Evolutionary conservation across 1,284 basidiomycete genomes (phyloP).

Genomic region (Schizophyllum commune): DNA sequence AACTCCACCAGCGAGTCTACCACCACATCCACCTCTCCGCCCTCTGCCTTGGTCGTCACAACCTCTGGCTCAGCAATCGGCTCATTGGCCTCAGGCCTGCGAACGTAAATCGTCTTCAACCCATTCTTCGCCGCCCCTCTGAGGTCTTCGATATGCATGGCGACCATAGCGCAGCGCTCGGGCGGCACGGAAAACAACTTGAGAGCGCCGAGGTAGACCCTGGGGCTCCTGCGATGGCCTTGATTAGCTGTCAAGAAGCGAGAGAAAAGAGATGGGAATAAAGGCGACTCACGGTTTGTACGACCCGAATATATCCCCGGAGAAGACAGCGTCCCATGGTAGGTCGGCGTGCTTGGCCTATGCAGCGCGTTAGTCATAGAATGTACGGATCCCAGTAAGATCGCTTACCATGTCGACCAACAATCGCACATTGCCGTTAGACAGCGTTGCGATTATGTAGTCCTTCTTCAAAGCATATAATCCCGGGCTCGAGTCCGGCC

Average conservation of each 20-base stretch:
- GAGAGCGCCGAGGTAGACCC: conserved; percentile 42
- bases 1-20: conserved; percentile 35
- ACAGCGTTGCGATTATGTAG: conserved; percentile 43
- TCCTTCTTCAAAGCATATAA: conserved; percentile 43
- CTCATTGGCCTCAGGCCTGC: conserved; percentile 36
- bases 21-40: conserved; percentile 42
- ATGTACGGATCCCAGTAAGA: too few relatives aligned
- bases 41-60: conserved; percentile 33
- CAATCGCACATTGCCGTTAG: conserved; percentile 54
- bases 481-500: conserved; percentile 45
- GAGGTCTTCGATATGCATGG: conserved; percentile 52
- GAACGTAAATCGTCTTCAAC: conserved; percentile 51
- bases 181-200: conserved; percentile 44
- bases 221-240: conserved; percentile 31
- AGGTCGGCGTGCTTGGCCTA: conserved; percentile 42
- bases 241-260: too few relatives aligned
- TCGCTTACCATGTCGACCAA: conserved; percentile 47
- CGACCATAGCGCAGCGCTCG: conserved; percentile 52
- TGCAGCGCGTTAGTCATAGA: too few relatives aligned
- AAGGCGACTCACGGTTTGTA: conserved; percentile 49
- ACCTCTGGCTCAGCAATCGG: conserved; percentile 12
- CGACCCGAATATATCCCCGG: conserved; percentile 47
- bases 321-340: conserved; percentile 58
- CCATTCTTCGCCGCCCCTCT: conserved; percentile 43
- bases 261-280: background rate